Evolutionary conservation across 805 yeast genomes (phyloP).

Genomic region (Kuraishia floccosa): DNA sequence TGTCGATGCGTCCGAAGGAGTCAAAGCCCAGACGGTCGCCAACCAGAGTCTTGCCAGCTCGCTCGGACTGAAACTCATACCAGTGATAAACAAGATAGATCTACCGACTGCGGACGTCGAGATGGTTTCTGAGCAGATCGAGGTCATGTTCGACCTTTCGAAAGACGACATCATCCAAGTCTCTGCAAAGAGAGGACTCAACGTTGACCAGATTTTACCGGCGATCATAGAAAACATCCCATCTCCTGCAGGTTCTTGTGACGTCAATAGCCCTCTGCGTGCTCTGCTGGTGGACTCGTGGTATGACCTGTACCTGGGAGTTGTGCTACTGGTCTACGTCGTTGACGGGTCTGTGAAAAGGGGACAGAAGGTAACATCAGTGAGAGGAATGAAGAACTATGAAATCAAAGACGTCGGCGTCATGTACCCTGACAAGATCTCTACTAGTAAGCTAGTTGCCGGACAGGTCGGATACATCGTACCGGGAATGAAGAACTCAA

Average conservation of each 20-base stretch:
- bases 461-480: constrained; percentile 94
- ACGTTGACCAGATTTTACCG: constrained; percentile 73
- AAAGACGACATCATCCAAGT: constrained; percentile 68
- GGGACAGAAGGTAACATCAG: constrained; percentile 69
- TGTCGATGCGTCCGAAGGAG: constrained; percentile 94
- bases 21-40: constrained; percentile 98
- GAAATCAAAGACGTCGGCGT: constrained; percentile 92
- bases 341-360: constrained; percentile 73
- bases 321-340: constrained; percentile 70
- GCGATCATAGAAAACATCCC: constrained; percentile 76
- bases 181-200: constrained; percentile 84
- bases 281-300: constrained; percentile 92
- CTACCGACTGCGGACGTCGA: constrained; percentile 79
- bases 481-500: constrained; percentile 87
- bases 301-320: constrained; percentile 92
- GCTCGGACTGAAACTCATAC: constrained; percentile 69
- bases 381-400: constrained; percentile 63
- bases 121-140: constrained; percentile 76
- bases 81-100: constrained; percentile 89
- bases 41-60: constrained; percentile 86
- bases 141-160: constrained; percentile 69
- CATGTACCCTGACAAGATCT: constrained; percentile 81
- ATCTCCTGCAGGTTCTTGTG: constrained; percentile 62
- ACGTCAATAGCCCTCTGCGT: constrained; percentile 38
- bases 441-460: constrained; percentile 55